Evolutionary conservation across 2,329 filamentous ascomycete species (phyloP).

Genomic region (Coccinonectria pachysandricola): DNA sequence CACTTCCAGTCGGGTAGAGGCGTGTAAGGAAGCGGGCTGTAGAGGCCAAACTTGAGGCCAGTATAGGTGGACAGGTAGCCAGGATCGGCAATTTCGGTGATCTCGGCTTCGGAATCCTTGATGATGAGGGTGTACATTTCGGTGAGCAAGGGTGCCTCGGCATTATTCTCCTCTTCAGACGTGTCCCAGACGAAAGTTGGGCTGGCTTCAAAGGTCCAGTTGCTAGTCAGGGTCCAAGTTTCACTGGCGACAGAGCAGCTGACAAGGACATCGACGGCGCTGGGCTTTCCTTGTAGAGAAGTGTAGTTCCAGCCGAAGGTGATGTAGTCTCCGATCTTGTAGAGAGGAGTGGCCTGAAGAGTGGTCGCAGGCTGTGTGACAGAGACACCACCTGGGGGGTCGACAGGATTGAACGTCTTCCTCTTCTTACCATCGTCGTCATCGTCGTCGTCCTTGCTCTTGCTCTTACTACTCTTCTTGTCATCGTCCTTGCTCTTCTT

Average conservation of each 20-base stretch:
- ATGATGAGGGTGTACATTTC: constrained; percentile 52
- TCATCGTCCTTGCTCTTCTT: constrained; percentile 16
- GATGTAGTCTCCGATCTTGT: constrained; percentile 49
- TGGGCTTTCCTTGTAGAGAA: constrained; percentile 44
- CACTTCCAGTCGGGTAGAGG: constrained; percentile 43
- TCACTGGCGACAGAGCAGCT: constrained; percentile 41
- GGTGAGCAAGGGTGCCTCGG: constrained; percentile 37
- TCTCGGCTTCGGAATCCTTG: constrained; percentile 44
- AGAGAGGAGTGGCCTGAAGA: constrained; percentile 36
- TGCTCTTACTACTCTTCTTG: constrained; percentile 10
- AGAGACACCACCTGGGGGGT: constrained; percentile 40
- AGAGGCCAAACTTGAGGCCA: constrained; percentile 48
- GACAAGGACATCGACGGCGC: constrained; percentile 49
- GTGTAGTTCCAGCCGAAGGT: constrained; percentile 60
- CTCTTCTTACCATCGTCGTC: no score
- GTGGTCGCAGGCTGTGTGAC: constrained; percentile 42
- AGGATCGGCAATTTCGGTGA: constrained; percentile 39
- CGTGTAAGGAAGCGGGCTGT: constrained; percentile 41
- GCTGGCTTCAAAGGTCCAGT: constrained; percentile 47
- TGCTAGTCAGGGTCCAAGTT: constrained; percentile 52
- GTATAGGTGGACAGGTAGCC: constrained; percentile 44
- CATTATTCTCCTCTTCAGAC: constrained; percentile 34
- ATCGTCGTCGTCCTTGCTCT: constrained; percentile 19
- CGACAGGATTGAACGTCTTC: constrained; percentile 34
- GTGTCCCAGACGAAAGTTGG: constrained; percentile 51